Conservation (phyloP, 768 basidiomycete genomes). For the Suillus fuscotomentosus region DNA sequence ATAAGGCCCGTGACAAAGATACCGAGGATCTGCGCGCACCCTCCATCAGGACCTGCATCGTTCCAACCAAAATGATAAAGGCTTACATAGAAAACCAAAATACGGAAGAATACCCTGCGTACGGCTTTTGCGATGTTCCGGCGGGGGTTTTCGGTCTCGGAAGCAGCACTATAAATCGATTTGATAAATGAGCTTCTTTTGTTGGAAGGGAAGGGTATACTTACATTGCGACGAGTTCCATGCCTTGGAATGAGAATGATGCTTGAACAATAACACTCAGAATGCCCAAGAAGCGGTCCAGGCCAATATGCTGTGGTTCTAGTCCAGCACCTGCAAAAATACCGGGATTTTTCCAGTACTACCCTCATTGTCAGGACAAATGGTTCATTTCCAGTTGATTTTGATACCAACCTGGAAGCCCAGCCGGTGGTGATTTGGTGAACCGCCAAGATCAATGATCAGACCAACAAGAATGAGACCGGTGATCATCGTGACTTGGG, state of each 20-base stretch:
- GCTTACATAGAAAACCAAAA: constrained; percentile 71
- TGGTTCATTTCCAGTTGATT: neutral
- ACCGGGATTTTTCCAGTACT: constrained; percentile 78
- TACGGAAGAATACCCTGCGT: constrained; percentile 77
- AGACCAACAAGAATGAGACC: constrained; percentile 60
- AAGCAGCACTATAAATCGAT: constrained; percentile 52
- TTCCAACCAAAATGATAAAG: neutral
- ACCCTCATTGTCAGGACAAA: neutral
- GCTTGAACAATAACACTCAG: constrained; percentile 47
- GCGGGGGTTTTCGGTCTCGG: constrained; percentile 75
- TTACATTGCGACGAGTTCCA: constrained; percentile 72
- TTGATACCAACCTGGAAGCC: constrained; percentile 56
- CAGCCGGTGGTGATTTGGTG: constrained; percentile 60
- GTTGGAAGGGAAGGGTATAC: constrained; percentile 26
- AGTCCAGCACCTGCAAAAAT: constrained; percentile 28
- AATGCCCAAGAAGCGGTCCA: constrained; percentile 43
- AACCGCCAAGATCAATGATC: constrained; percentile 77
- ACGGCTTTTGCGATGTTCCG: constrained; percentile 78
- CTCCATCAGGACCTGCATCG: neutral
- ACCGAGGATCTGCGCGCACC: constrained; percentile 54
- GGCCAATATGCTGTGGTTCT: constrained; percentile 26
- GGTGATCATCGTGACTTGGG: constrained; percentile 54
- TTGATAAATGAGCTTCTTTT: constrained; percentile 8
- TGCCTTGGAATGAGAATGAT: constrained; percentile 77
- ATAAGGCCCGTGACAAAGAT: constrained; percentile 73